Conservation (phyloP, 495 filamentous ascomycete species). For the Aspergillus diversus region DNA sequence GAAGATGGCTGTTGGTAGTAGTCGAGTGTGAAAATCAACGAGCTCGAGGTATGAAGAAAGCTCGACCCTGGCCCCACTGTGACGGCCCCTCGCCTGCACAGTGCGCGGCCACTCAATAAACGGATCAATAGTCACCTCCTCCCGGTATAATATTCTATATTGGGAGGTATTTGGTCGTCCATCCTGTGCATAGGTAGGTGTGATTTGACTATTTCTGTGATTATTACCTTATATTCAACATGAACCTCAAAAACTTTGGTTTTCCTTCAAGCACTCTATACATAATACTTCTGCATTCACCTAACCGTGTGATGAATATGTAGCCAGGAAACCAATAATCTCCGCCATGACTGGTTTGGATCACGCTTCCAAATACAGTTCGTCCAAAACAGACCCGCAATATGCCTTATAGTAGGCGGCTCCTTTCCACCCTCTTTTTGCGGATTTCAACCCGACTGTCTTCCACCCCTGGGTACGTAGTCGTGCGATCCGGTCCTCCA, state of each 20-base stretch:
- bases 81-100: too few relatives aligned
- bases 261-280: background rate
- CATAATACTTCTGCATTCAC: background rate
- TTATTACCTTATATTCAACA: background rate
- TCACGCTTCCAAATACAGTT: constrained; percentile 31
- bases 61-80: too few relatives aligned
- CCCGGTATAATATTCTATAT: too few relatives aligned
- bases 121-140: too few relatives aligned
- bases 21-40: too few relatives aligned
- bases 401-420: constrained; percentile 39
- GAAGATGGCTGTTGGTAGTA: too few relatives aligned
- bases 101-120: too few relatives aligned
- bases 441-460: constrained; percentile 37
- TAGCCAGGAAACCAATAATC: background rate
- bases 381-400: constrained; percentile 37
- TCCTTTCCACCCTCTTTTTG: constrained; percentile 42
- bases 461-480: constrained; percentile 40
- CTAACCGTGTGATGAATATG: background rate
- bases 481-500: constrained; percentile 38
- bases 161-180: too few relatives aligned
- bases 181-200: too few relatives aligned
- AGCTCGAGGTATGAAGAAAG: too few relatives aligned
- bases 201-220: background rate
- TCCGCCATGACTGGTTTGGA: background rate
- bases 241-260: background rate